Percentiles rank a stretch among this genome's conserved stretches.
phyloP scores from a whole-genome alignment of 495 filamentous ascomycete species.

The Penicillium canariense region DNA sequence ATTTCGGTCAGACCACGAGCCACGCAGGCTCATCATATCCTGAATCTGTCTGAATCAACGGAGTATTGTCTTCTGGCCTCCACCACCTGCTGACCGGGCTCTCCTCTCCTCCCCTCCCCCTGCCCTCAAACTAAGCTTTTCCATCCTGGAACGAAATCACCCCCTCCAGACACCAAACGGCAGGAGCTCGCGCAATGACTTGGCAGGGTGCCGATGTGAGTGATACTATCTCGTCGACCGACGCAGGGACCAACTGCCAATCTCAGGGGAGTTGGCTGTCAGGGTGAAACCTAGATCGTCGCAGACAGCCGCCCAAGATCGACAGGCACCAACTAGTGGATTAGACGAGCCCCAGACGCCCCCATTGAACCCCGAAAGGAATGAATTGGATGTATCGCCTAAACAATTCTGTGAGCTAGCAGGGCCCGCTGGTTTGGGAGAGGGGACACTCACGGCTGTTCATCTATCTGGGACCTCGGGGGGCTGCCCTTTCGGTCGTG shows the following conservation, averaged over 20 bases:
- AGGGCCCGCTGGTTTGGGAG: constrained; percentile 14
- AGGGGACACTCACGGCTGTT: constrained; percentile 18
- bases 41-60: background rate
- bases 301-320: constrained; percentile 32
- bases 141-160: constrained; percentile 10
- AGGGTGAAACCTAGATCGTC: constrained; percentile 38
- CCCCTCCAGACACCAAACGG: constrained; percentile 7
- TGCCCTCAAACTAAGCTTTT: constrained; percentile 10
- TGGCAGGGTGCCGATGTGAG: constrained; percentile 18
- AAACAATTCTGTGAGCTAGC: background rate
- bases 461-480: constrained; percentile 39
- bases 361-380: constrained; percentile 3
- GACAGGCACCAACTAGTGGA: constrained; percentile 18
- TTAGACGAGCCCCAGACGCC: constrained; percentile 6
- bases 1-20: background rate
- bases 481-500: constrained; percentile 18
- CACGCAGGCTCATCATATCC: background rate
- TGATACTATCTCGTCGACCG: background rate
- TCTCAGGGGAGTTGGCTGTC: constrained; percentile 6
- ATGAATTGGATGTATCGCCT: background rate
- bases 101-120: background rate
- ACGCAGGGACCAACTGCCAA: constrained; percentile 12
- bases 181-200: constrained; percentile 13
- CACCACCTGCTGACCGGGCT: background rate
- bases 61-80: background rate